Base-by-base conservation (phyloP, 106 monocot genomes). In the Apostasia ramifera region DNA sequence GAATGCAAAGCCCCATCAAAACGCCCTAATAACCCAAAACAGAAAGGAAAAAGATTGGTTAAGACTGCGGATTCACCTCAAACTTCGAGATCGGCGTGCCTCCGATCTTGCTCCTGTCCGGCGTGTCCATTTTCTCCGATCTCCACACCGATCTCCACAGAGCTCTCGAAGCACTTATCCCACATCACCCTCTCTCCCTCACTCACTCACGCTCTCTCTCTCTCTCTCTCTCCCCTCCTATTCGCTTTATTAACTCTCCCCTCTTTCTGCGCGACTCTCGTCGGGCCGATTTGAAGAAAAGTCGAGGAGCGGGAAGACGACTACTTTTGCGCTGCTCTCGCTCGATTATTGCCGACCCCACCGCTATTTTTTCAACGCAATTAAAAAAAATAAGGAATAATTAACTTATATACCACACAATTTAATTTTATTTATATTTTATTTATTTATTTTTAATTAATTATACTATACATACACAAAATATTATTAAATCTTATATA, bases 91-190 rank as follows among this genome's bases (percentile, higher is more conserved):
- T 61, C 73, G 73, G 73, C 53, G 73, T 53, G 44, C 42, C 55
- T 49, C 63, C 64, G 40, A 55, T 43, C 64, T 73, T 73, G 63
- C 73, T 73, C 64, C 73, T 52, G 54, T 73, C 73, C 54, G 73
- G 73, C 44, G 73, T 73, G 63, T 55, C 73, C 73, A 73, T 73
- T 43, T 73, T 54, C 44, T 55, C 63, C 13, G 40, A 72, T 42
- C 63, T 48, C 65, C 15, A 7, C 13, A 7, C 4, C 8, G 59
- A 8, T 50, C 59, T 60, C 26, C 40, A 10, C 8, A 49, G 65
- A 65, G 48, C 65, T 47, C 65, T 48, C 26, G 15, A 15, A 65
- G 46, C 47, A 45, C 45, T 44, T 14, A 9, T 12, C 60, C 7
- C 40, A 1, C 58, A 6, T 40, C 39, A 3, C 39, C 5, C 10